Base-by-base conservation (phyloP, 345 rosid genomes). In the Viola odorata region DNA sequence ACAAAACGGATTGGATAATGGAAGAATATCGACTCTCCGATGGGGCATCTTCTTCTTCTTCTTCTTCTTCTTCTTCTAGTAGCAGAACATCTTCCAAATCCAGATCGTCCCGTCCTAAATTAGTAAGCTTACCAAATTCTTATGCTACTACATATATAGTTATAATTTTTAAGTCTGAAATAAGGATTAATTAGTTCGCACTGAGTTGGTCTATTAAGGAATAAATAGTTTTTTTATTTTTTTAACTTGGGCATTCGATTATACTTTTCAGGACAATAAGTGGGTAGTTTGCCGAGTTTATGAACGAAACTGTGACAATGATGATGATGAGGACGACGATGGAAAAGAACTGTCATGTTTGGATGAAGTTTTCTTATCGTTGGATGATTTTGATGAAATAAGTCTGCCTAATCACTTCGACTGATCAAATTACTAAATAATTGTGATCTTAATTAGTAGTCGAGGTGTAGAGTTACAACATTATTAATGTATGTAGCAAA, bases 351-450 rank as follows among this genome's bases (percentile, higher is more conserved):
- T 92, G 10, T 92, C 98, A 15, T 87, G 96, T 67, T 78, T 92
- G 74, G 98, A 89, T 60, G 98, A 92, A 82, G 96, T 92, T 14
- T 92, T 92, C 68, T 68, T 92, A 68, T 89, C 98, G 8, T 67
- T 92, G 70, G 98, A 92, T 50, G 98, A 92, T 72, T 81, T 89
- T 32, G 98, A 92, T 57, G 98, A 92, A 78, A 89, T 89, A 61
- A 89, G 92, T 79, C 78, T 85, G 71, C 87, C 96, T 9, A 80
- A 75, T 42, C 77, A 76, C 60, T 37, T 37, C 3, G n/a, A 45
- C 32, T n/a, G 37, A 41, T 52, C 9, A 0, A 5, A 37, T 10
- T 7, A 8, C 15, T 41, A 10, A 17, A 38, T 2, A 13, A 41
- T 42, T 8, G 12, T 8, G 58, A 10, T 55, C 44, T 6, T 55